Evolutionary conservation across 805 yeast genomes (phyloP), one percentile per base, ranked within the genome.

Genomic region (Zygoascus biomembranicola): DNA sequence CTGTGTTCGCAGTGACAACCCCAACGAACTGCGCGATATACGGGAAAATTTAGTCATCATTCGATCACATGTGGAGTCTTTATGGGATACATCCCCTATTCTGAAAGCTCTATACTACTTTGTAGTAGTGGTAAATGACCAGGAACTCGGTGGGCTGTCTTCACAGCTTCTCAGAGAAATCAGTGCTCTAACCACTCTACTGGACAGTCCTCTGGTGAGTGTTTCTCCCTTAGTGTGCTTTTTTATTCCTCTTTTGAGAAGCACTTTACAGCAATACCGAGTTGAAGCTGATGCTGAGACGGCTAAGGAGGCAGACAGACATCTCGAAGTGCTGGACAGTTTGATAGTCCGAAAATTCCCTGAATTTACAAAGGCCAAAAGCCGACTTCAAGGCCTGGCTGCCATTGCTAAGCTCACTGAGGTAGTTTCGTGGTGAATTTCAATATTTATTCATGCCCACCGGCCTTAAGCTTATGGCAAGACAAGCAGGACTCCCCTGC

Each of bases 31-130:
- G 37, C 39, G 19, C 2, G 41, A 16, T 5, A 16, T 28, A 13
- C 28, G 18, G 4, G 41, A 46, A 9, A 31, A 28, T 5, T 28
- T 49, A 32, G 49, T 16, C 5, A 19, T 32, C 41, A 55, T 55
- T 31, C 45, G 46, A 19, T 13, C 28, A 19, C 44, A 57, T n/a
- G 19, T 54, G 13, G 63, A 60, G 52, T 31, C 50, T 19, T 42
- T 57, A 35, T 60, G 63, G 63, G 63, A 59, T 48, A 59, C 63
- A 18, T 53, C 52, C 14, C 63, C 63, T 5, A 60, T 59, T 32
- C 57, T 60, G 32, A 59, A 57, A 51, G 60, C 62, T 18, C 51
- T 59, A 39, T 60, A 59, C 43, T 54, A 57, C 37, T 55, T 55
- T 51, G 60, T 53, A 14, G 19, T 43, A 14, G 42, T 59, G 28